Percentiles rank a stretch among this genome's conserved stretches.
Evolutionary conservation across 2,329 filamentous ascomycete genomes (phyloP).

Genomic region (Capronia americana): DNA sequence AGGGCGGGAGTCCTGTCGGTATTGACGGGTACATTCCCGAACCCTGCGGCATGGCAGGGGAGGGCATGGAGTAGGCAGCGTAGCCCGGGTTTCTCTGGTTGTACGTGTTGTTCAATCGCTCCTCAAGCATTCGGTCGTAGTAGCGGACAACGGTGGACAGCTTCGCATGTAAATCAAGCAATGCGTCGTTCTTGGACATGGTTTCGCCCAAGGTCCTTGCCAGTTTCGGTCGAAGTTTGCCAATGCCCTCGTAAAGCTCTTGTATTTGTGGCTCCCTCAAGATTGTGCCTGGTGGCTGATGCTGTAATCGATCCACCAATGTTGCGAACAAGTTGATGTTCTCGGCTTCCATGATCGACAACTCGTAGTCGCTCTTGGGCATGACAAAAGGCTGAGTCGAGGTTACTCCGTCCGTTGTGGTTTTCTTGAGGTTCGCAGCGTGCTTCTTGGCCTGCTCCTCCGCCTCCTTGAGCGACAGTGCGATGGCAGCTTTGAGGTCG

Average conservation of each 20-base stretch:
- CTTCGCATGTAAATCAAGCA: slow-evolving; percentile 93
- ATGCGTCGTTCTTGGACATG: slow-evolving; percentile 98
- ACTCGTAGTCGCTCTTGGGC: slow-evolving; percentile 91
- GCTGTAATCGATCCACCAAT: slow-evolving; percentile 89
- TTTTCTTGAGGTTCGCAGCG: slow-evolving; percentile 80
- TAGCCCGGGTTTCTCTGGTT: slow-evolving; percentile 77
- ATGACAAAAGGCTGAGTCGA: slow-evolving; percentile 60
- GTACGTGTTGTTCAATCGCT: slow-evolving; percentile 81
- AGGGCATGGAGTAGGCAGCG: slow-evolving; percentile 44
- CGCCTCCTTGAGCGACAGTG: slow-evolving; percentile 93
- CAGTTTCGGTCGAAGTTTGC: slow-evolving; percentile 88
- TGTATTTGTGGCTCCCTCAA: slow-evolving; percentile 97
- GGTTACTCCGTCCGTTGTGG: slow-evolving; percentile 60
- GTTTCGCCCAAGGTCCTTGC: slow-evolving; percentile 96
- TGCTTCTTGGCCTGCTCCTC: slow-evolving; percentile 96
- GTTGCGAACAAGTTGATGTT: slow-evolving; percentile 97
- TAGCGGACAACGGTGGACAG: slow-evolving; percentile 95
- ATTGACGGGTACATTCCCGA: slow-evolving; percentile 75
- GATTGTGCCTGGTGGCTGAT: slow-evolving; percentile 93
- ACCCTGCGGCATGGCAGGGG: slow-evolving; percentile 57
- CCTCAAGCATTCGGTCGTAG: slow-evolving; percentile 97
- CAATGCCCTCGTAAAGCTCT: slow-evolving; percentile 96
- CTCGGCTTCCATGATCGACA: slow-evolving; percentile 91
- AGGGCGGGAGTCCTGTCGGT: slow-evolving; percentile 57
- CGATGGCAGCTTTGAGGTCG: slow-evolving; percentile 92